A percentile compares a stretch with the other conserved stretches of the same genome.
Evolutionary conservation across 352 stramenopile species (phyloP).

Genomic region (Phytophthora agathidicida): DNA sequence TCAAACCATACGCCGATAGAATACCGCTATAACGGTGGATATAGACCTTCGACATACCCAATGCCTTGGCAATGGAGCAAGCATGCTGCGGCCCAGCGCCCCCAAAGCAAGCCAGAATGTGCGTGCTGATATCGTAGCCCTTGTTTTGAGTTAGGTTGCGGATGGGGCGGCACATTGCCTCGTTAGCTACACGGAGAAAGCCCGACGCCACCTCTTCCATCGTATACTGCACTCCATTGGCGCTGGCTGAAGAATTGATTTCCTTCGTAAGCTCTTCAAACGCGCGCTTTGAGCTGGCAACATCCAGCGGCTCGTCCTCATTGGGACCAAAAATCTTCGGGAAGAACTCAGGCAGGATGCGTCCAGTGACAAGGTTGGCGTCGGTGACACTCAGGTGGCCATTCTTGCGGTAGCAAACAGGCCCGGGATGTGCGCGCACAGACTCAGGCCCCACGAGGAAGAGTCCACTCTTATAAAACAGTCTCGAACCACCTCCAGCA

Average conservation of each 20-base stretch:
- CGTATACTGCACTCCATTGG: constrained; percentile 71
- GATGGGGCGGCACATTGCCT: constrained; percentile 99
- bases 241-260: constrained; percentile 80
- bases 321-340: constrained; percentile 98
- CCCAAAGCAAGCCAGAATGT: constrained; percentile 98
- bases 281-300: constrained; percentile 90
- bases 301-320: constrained; percentile 97
- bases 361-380: constrained; percentile 97
- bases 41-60: constrained; percentile 98
- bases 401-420: constrained; percentile 97
- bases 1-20: constrained; percentile 97
- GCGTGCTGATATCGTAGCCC: constrained; percentile 97
- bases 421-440: constrained; percentile 96
- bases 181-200: constrained; percentile 98
- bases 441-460: constrained; percentile 98
- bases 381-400: constrained; percentile 98
- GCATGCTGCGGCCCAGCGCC: constrained; percentile 98
- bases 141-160: constrained; percentile 99
- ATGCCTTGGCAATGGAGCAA: constrained; percentile 95
- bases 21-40: constrained; percentile 99
- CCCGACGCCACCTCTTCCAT: constrained; percentile 97
- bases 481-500: constrained; percentile 94
- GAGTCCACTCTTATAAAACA: constrained; percentile 97
- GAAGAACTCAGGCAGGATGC: constrained; percentile 97
- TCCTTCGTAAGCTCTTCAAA: constrained; percentile 92